Conservation (phyloP, 2,329 filamentous ascomycete genomes). For the Aspergillus caelatus region DNA sequence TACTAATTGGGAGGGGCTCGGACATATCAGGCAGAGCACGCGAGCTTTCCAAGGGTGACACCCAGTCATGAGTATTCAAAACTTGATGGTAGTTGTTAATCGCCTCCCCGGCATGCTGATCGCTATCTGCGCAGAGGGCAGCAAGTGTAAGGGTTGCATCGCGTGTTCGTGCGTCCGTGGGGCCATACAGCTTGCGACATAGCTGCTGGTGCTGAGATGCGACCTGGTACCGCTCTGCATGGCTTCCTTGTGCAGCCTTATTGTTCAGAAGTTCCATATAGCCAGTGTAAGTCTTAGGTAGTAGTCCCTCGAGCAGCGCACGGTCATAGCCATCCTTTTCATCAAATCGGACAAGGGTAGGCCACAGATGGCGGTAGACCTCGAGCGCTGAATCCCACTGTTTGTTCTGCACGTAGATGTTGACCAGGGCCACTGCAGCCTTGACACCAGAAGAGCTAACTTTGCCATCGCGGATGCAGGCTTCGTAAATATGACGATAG, state of each 20-base stretch:
- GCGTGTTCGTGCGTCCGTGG: slow-evolving; percentile 39
- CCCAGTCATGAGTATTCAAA: slow-evolving; percentile 44
- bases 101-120: slow-evolving; percentile 49
- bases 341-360: slow-evolving; percentile 48
- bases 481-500: slow-evolving; percentile 50
- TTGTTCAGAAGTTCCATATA: slow-evolving; percentile 54
- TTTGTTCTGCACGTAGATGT: slow-evolving; percentile 49
- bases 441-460: slow-evolving; percentile 47
- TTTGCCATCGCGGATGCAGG: slow-evolving; percentile 32
- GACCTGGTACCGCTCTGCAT: slow-evolving; percentile 50
- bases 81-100: slow-evolving; percentile 52
- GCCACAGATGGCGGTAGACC: slow-evolving; percentile 53
- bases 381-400: slow-evolving; percentile 51
- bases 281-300: slow-evolving; percentile 51
- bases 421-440: slow-evolving; percentile 50
- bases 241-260: slow-evolving; percentile 45
- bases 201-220: slow-evolving; percentile 54
- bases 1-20: slow-evolving; percentile 44
- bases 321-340: slow-evolving; percentile 44
- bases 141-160: slow-evolving; percentile 46
- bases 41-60: slow-evolving; percentile 33
- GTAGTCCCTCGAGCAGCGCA: slow-evolving; percentile 38
- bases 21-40: slow-evolving; percentile 36
- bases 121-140: slow-evolving; percentile 50
- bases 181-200: slow-evolving; percentile 43